Evolutionary conservation across 2,329 filamentous ascomycete genomes (phyloP), one percentile per base, ranked within the genome.

Genomic region (Aspergillus hortae): DNA sequence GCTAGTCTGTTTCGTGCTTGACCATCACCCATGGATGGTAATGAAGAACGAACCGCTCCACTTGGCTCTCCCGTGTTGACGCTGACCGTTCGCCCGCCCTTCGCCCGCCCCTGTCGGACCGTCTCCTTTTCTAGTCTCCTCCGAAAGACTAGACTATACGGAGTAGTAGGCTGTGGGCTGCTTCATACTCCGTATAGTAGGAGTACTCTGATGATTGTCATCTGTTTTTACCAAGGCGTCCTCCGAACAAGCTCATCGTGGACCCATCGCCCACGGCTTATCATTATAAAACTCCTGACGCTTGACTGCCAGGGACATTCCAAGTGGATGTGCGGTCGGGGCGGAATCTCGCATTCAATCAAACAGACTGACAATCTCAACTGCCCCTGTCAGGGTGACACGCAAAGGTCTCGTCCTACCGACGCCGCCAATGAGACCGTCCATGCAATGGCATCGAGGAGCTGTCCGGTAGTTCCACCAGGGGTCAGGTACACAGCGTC

Each of bases 11-110:
- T 43, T 43, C 23, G 44, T 44, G 45, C 35, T 11, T 21, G n/a
- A 15, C 48, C 40, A 12, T 21, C 48, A 30, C 7, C 27, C 27
- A 11, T 30, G 27, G 27, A 30, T 30, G 27, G 19, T 32, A 35
- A 25, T 30, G 44, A 46, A 43, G 46, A 46, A 46, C 44, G 49
- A 47, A 51, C 49, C 19, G 46, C 46, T 48, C 49, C 49, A 52
- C 49, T 52, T 52, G 40, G 44, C 23, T 23, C 23, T 43, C 41
- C 32, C 17, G 32, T 51, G 27, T 23, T 10, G 21, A 33, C 23
- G 23, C 33, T 44, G 15, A 45, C 33, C 41, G 40, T 42, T 53
- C 21, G 44, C 43, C 25, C 48, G 43, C 46, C 41, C 19, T 42
- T 53, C 21, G 38, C 43, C 25, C 46, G 36, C 36, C 23, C 33